Evolutionary conservation across 345 rosid genomes (phyloP).

Genomic region (Acer campestre): DNA sequence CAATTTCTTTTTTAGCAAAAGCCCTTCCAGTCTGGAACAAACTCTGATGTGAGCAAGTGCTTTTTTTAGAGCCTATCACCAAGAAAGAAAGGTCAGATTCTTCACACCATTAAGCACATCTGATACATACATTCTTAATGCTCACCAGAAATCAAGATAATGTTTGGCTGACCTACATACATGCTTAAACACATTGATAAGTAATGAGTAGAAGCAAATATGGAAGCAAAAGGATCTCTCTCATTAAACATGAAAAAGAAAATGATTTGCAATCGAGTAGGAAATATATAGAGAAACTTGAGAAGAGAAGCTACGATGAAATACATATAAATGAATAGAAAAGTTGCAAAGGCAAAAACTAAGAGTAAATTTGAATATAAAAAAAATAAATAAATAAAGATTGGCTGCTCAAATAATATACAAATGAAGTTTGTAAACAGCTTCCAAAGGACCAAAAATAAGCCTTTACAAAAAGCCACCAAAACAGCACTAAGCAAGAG

Average conservation of each 20-base stretch:
- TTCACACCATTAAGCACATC: background rate
- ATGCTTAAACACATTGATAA: background rate
- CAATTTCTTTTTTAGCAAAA: constrained; percentile 68
- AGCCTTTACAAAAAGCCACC: background rate
- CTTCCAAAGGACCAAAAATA: background rate
- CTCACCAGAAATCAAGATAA: background rate
- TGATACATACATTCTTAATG: background rate
- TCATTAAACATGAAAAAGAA: background rate
- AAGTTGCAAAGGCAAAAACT: too few species aligned
- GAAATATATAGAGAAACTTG: background rate
- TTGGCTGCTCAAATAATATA: too few species aligned
- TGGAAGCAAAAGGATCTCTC: background rate
- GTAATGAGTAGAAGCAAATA: too few species aligned
- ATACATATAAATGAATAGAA: too few species aligned
- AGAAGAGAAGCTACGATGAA: background rate
- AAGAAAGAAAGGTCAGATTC: constrained; percentile 14
- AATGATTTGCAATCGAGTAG: background rate
- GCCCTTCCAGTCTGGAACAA: constrained; percentile 82
- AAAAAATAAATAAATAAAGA: too few species aligned
- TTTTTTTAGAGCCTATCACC: constrained; percentile 70
- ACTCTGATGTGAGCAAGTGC: constrained; percentile 72
- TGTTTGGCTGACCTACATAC: background rate
- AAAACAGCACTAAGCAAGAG: background rate
- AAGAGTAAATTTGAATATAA: too few species aligned
- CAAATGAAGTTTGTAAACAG: background rate